Base-by-base conservation (phyloP, 805 yeast species). In the Metschnikowia vanudenii region DNA sequence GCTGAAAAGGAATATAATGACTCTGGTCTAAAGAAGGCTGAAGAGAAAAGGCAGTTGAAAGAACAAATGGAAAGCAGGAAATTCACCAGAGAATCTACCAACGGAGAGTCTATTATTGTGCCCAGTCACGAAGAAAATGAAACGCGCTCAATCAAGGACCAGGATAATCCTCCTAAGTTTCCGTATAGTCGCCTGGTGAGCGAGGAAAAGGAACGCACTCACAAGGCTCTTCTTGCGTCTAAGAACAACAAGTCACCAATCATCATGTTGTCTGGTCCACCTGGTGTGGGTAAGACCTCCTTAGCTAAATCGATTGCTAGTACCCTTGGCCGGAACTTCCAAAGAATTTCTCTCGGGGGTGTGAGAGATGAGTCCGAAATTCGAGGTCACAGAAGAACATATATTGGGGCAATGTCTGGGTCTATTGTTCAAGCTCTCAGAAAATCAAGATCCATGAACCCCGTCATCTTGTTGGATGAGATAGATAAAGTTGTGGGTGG, bases 401-500 rank as follows among this genome's bases (percentile, higher is more conserved):
- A 89, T 62, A 91, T 89, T 32, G 96, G 96, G 6, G 88, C 96
- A 1, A 84, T 88, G 87, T 96, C 96, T 0, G 97, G 97, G 8
- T 70, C 85, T 38, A 69, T 89, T 22, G 77, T 87, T 26, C 91
- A 84, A 65, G 88, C 91, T 0, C 65, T 89, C 34, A 75, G 95
- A 39, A 85, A 84, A 56, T 80, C 88, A 0, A 80, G 87, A 13
- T 74, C 84, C 1, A 84, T 85, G 85, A 87, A 87, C 56, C 96
- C 96, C 0, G 87, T 89, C 16, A 83, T 89, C 46, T 69, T 89
- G 41, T 68, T 89, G 41, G 96, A 89, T 65, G 96, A 89, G 62
- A 82, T 89, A 50, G 96, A 89, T 64, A 89, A 89, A 62, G 78
- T 86, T 4, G 71, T 80, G 48, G 85, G 84, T 28, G 81, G 80